Evolutionary conservation across 1,284 basidiomycete species (phyloP), one percentile per base, ranked within the genome.

Genomic region (Rhodotorula mucilaginosa): DNA sequence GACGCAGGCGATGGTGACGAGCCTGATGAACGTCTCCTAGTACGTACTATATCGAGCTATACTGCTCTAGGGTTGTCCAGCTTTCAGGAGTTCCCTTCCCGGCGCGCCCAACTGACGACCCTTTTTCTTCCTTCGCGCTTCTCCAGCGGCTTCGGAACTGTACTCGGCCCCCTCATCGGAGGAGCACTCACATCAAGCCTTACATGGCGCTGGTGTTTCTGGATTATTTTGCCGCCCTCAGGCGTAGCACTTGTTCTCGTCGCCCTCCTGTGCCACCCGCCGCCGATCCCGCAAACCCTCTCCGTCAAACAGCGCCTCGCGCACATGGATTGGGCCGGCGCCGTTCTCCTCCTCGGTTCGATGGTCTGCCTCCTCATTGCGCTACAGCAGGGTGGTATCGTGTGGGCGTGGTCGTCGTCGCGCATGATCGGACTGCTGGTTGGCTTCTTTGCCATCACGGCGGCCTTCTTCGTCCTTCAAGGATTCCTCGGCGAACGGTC

Each of bases 311-410:
- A 74, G 34, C 59, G 77, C 5, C 61, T 80, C n/a, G 8, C 54
- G 15, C 39, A 44, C 16, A 80, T 80, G 71, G 78, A 80, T 59
- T 78, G 74, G 69, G 68, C 66, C 0, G 79, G 79, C 19, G 76
- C 75, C 3, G 57, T 64, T 8, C 61, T 80, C 23, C 68, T 80
- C 6, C 65, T 77, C 44, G 71, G 71, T 12, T 67, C 74, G 5
- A 59, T 79, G 44, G 73, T 78, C 56, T 80, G 76, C 68, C 58
- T 79, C 56, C 74, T 80, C n/a, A 67, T 79, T 23, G 78, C 76
- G 15, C 66, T 78, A 18, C 78, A 80, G 65, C 51, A 67, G n/a
- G 70, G 73, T 23, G 73, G 73, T n/a, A 64, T 74, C 49, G 57
- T 52, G 5, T 31, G 51, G 5, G 23, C 73, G 0, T 74, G 73